Base-by-base conservation (phyloP, 176 grass and related monocot genomes). In the Paspalum notatum region DNA sequence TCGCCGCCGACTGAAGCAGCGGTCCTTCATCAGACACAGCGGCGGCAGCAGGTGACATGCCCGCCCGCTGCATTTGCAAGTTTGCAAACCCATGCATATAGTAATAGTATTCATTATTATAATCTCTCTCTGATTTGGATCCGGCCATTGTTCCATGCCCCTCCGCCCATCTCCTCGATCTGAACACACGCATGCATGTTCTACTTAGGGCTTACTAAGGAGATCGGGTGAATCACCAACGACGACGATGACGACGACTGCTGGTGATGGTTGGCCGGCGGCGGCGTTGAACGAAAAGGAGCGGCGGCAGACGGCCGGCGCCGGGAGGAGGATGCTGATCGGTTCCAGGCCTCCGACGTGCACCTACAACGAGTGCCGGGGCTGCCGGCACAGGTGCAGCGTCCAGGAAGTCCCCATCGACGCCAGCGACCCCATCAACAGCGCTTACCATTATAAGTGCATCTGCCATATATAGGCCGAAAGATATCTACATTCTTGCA, bases 361-460 rank as follows among this genome's bases (percentile, higher is more conserved):
- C 87, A 97, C 94, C 6, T 87, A 88, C 79, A 91, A 97, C 42
- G 94, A 97, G 74, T 97, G 94, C 87, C 88, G 91, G 37, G 87
- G 94, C 0, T 97, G 94, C 59, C 82, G 82, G 12, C 79, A 73
- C 82, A 67, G 88, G 61, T 94, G 94, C 75, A 89, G 84, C 57
- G 82, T 85, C 20, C 89, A 76, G 80, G 89, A 72, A 39, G 85
- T 94, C 63, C 91, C 94, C 9, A 68, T 97, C 54, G 91, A 97
- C 77, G 85, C 87, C 40, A 78, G 57, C 65, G 94, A 94, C 66
- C 94, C 94, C 4, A 82, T 91, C 82, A 97, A 97, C 82, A 97
- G 87, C 66, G 94, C 91, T 27, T 97, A 97, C 82, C 94, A 80
- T 77, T 97, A 94, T 89, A 94, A 43, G 51, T 97, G 94, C 66